phyloP scores from a whole-genome alignment of 2,329 filamentous ascomycete species.

The Aspergillus pseudoterreus region DNA sequence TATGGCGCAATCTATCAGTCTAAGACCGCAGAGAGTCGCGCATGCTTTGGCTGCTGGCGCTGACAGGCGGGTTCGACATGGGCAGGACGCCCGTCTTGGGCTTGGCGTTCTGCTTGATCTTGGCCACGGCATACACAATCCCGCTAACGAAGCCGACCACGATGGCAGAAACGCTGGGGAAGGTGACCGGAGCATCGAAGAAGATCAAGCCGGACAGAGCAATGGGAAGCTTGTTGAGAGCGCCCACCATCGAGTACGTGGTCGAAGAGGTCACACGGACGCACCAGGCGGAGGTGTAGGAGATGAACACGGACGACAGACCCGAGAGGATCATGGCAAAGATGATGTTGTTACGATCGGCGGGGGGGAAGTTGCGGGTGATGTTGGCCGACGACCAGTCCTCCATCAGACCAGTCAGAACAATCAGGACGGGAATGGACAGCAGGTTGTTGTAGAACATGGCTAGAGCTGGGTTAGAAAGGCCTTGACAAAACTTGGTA shows the following conservation, averaged over 20 bases:
- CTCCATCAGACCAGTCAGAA: conserved; percentile 77
- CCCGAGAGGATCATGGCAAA: conserved; percentile 92
- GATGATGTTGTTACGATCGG: conserved; percentile 73
- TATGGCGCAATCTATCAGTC: not conserved
- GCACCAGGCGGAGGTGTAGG: conserved; percentile 99
- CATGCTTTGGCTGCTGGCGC: conserved; percentile 87
- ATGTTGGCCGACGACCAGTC: conserved; percentile 90
- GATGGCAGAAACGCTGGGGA: conserved; percentile 89
- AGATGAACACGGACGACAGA: conserved; percentile 91
- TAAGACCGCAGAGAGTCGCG: conserved; percentile 76
- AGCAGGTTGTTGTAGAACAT: conserved; percentile 99
- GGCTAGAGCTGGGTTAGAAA: conserved; percentile 50
- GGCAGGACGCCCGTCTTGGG: conserved; percentile 66
- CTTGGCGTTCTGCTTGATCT: conserved; percentile 71
- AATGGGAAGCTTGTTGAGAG: conserved; percentile 96
- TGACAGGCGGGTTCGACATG: conserved; percentile 67
- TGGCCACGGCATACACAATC: conserved; percentile 83
- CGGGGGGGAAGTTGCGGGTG: conserved; percentile 79
- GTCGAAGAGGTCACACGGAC: conserved; percentile 96
- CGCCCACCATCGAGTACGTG: conserved; percentile 98
- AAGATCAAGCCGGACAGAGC: conserved; percentile 89
- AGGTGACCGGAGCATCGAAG: conserved; percentile 89
- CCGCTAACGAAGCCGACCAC: conserved; percentile 87
- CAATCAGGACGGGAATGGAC: conserved; percentile 84
- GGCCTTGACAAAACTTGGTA: not conserved